Evolutionary conservation across 2,329 filamentous ascomycete species (phyloP).

Genomic region (Rhynchosporium agropyri): DNA sequence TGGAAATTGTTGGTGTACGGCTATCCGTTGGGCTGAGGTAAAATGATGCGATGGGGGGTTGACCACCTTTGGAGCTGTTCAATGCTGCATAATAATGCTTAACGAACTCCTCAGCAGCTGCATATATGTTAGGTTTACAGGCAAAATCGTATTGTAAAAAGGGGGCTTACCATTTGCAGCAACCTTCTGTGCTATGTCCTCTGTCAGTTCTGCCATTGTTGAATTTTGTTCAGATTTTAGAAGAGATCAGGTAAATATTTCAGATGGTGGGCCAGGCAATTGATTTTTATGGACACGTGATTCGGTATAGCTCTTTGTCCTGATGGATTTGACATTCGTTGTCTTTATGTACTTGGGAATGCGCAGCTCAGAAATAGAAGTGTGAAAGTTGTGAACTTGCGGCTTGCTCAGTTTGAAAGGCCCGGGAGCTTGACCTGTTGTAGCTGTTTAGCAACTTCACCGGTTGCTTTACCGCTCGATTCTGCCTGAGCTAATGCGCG

Average conservation of each 20-base stretch:
- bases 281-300: neutral
- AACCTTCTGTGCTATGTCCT: constrained; percentile 48
- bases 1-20: constrained; percentile 68
- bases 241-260: neutral
- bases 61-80: constrained; percentile 55
- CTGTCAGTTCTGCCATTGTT: constrained; percentile 48
- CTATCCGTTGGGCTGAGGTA: constrained; percentile 65
- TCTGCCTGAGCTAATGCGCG: neutral
- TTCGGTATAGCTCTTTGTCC: neutral
- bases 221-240: neutral
- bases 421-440: too few species aligned
- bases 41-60: constrained; percentile 60
- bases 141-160: neutral
- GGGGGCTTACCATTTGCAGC: constrained; percentile 43
- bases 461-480: too few species aligned
- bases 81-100: constrained; percentile 77
- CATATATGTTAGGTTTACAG: constrained; percentile 16
- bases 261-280: neutral
- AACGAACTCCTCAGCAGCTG: constrained; percentile 72
- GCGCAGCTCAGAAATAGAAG: too few species aligned
- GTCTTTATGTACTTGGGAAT: too few species aligned
- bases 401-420: too few species aligned
- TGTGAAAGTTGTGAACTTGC: too few species aligned
- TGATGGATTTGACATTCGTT: neutral
- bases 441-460: too few species aligned